Conservation (phyloP, 768 basidiomycete species). For the Phaeotremella skinneri region DNA sequence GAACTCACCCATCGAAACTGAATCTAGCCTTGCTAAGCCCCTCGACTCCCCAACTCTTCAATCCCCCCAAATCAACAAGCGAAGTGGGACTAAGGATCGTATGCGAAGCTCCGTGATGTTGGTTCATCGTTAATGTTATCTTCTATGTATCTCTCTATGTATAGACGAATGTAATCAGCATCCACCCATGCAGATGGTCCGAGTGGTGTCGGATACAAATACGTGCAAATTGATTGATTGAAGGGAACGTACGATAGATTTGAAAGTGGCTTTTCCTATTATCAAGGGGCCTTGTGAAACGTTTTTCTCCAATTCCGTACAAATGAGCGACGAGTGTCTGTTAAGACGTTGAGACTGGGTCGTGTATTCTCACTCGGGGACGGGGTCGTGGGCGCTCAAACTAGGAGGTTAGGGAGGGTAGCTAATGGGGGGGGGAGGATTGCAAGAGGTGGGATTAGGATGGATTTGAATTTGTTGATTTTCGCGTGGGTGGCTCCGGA, state of each 20-base stretch:
- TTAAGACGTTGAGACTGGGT: no score
- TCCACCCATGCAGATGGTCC: no score
- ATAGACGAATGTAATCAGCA: no score
- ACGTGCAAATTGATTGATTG: neutral
- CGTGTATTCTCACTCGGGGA: no score
- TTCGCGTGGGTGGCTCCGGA: neutral
- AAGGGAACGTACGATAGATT: neutral
- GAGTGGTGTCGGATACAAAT: no score
- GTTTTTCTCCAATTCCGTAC: no score
- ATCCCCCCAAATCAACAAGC: constrained; percentile 30
- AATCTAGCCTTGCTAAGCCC: constrained; percentile 32
- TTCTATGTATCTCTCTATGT: no score
- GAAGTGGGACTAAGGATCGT: constrained; percentile 43
- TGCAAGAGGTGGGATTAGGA: neutral
- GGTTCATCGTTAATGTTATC: constrained; percentile 1
- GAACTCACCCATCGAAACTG: constrained; percentile 44
- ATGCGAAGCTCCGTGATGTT: constrained; percentile 33
- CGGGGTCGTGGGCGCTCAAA: no score
- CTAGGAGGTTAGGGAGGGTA: no score
- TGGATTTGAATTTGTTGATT: neutral
- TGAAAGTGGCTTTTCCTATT: neutral
- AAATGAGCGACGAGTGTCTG: neutral
- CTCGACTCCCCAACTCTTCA: constrained; percentile 40
- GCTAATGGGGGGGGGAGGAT: neutral
- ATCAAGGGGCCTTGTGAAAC: no score